phyloP scores from a whole-genome alignment of 1,139 yeast genomes.

The Magnusiomyces ingens region DNA sequence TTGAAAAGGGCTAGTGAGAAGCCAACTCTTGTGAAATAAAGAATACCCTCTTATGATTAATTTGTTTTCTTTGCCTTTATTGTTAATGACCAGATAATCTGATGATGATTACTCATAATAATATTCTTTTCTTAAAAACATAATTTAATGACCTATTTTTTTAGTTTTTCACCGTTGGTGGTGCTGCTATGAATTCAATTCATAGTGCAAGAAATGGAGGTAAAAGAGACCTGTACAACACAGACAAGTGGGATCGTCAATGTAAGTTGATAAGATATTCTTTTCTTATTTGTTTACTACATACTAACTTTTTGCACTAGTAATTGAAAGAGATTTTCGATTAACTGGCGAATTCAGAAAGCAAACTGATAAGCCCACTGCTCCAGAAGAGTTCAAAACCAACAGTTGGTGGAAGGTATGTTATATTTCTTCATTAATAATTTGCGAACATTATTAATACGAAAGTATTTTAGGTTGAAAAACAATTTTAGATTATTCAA shows the following conservation, averaged over 20 bases:
- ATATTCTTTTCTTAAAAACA: not conserved
- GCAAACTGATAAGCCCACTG: slow-evolving; percentile 59
- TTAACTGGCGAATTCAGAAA: slow-evolving; percentile 70
- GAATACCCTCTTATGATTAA: no score
- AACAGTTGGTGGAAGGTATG: slow-evolving; percentile 42
- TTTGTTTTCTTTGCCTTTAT: no score
- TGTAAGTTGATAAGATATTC: slow-evolving; percentile 23
- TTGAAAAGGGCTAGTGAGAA: no score
- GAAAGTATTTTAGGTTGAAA: not conserved
- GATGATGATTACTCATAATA: not conserved
- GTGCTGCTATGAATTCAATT: slow-evolving; percentile 44
- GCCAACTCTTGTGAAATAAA: no score
- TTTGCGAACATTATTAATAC: not conserved
- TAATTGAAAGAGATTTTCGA: slow-evolving; percentile 67
- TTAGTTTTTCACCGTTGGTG: slow-evolving; percentile 45
- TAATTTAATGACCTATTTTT: not conserved
- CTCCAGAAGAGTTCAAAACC: slow-evolving; percentile 65
- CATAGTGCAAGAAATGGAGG: slow-evolving; percentile 46
- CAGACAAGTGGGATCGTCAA: slow-evolving; percentile 53
- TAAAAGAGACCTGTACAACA: slow-evolving; percentile 49
- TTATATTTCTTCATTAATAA: not conserved
- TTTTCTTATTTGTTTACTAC: slow-evolving; percentile 1
- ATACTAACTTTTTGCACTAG: slow-evolving; percentile 23
- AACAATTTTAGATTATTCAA: not conserved
- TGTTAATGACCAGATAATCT: not conserved